Evolutionary conservation across 148 eudicot species (phyloP).

Genomic region (Chenopodium album): DNA sequence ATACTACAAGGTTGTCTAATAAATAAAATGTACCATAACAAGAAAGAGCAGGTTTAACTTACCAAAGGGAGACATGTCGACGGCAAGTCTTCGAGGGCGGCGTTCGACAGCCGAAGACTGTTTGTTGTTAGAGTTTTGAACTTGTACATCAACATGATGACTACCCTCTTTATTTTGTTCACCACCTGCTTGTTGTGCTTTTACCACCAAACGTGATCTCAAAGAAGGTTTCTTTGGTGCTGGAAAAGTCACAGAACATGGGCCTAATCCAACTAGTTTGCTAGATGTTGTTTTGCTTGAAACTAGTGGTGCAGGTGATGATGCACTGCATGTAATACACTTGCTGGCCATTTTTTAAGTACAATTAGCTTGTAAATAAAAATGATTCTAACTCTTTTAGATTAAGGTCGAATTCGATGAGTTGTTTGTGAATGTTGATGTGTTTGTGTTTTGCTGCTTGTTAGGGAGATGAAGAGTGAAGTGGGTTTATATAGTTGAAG

Average conservation of each 20-base stretch:
- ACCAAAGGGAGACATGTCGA: constrained; percentile 67
- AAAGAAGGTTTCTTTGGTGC: constrained; percentile 3
- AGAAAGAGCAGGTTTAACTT: neutral
- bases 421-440: neutral
- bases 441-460: neutral
- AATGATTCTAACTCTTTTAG: too few species aligned
- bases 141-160: constrained; percentile 28
- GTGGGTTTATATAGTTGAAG: neutral
- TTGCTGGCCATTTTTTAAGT: constrained; percentile 32
- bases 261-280: constrained; percentile 11
- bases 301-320: constrained; percentile 23
- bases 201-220: constrained; percentile 20
- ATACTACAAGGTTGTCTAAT: too few species aligned
- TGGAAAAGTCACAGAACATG: constrained; percentile 32
- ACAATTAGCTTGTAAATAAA: neutral
- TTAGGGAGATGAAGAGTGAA: too few species aligned
- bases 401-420: too few species aligned
- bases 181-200: constrained; percentile 42
- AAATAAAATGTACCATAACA: neutral
- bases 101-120: constrained; percentile 42
- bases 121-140: constrained; percentile 6
- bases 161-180: constrained; percentile 36
- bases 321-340: constrained; percentile 17
- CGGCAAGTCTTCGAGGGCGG: constrained; percentile 39
- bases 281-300: constrained; percentile 8